Base-by-base conservation (phyloP, 164 flowering plant species). In the Umbellularia californica region DNA sequence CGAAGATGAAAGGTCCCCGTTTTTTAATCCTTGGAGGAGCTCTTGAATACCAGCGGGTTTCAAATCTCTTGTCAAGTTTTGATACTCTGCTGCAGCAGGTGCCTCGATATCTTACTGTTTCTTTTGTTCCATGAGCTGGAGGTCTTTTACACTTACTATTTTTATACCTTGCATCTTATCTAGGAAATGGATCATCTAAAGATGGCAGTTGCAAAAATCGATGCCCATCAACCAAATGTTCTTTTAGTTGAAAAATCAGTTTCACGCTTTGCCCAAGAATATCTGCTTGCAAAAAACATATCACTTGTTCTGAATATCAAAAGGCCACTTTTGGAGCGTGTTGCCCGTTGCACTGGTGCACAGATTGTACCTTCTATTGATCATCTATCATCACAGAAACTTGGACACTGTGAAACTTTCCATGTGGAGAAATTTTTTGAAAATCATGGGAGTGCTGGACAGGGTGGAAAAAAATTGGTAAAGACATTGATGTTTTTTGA, bases 51-150 rank as follows among this genome's bases (percentile, higher is more conserved):
- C 97, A 96, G 85, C 88, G 98, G 62, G 97, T 91, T 75, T 80
- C 97, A 33, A 92, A 89, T 76, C 91, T 65, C 69, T 80, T 94
- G 76, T 94, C 98, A 52, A 94, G 97, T 85, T 85, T 96, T 78
- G 98, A 92, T 77, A 92, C 97, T 70, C 79, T 96, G 62, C 79
- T 94, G 88, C 94, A 94, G 86, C 98, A 94, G 98, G 99, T 92
- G 9, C 33, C 22, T 15, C 27, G 2, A 17, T 41, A 20, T 15
- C 58, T 24, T 65, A 14, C 11, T 65, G 0, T 23, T 23, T 25
- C 17, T 14, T 65, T 25, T 65, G 15, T 65, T 23, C 68, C 27
- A 11, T 65, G 27, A 23, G 17, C 68, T 23, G 27, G 15, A 23
- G 28, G 22, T 73, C 68, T 47, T 72, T 69, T 75, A 68, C 63